Conservation (phyloP, 768 basidiomycete genomes). For the Tulasnella sp. region DNA sequence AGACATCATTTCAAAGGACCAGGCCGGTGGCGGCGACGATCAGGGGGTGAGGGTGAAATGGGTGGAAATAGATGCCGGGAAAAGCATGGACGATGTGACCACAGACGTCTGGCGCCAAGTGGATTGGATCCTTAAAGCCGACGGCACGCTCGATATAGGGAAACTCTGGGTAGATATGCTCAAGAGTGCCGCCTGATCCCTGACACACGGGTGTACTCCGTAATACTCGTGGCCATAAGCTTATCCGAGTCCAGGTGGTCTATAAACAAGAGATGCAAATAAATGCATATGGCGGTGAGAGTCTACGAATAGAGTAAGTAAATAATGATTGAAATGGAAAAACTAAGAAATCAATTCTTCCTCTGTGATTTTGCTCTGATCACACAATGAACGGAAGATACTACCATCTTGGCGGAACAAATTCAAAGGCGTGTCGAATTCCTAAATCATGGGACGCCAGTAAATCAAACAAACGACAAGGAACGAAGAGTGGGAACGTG, state of each 20-base stretch:
- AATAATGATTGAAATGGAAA: not conserved
- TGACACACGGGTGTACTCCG: no score
- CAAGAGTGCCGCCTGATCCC: no score
- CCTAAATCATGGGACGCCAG: constrained; percentile 24
- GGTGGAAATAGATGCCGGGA: constrained; percentile 50
- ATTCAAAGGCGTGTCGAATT: constrained; percentile 43
- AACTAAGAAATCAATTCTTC: constrained; percentile 23
- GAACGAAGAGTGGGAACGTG: no score
- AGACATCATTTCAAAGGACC: constrained; percentile 28
- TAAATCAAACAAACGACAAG: not conserved
- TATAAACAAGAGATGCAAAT: not conserved
- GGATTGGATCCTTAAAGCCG: not conserved
- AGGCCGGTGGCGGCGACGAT: constrained; percentile 32
- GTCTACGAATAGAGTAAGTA: not conserved
- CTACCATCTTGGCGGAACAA: constrained; percentile 36
- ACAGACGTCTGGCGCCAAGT: constrained; percentile 41
- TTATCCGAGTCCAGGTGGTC: no score
- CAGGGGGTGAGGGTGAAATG: constrained; percentile 34
- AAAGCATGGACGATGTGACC: constrained; percentile 39
- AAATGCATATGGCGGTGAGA: not conserved
- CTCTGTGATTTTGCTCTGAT: constrained; percentile 27
- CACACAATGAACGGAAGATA: constrained; percentile 32
- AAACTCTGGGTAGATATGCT: no score
- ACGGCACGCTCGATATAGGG: no score
- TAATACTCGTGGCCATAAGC: no score